Base-by-base conservation (phyloP, 169 alveolate genomes). In the Eimeria sp. region DNA sequence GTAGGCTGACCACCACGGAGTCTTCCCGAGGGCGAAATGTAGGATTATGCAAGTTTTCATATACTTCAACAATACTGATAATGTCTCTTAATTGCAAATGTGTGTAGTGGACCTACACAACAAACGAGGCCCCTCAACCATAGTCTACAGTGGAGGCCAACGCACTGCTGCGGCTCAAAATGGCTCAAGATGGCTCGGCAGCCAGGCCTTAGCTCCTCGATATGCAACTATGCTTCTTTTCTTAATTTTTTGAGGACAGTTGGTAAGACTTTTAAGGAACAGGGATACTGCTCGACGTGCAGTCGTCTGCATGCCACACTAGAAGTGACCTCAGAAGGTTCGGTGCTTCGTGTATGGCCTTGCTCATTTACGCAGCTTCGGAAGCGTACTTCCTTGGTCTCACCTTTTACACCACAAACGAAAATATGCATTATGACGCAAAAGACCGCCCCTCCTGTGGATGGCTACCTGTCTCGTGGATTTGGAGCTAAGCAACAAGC, bases 321-420 rank as follows among this genome's bases (percentile, higher is more conserved):
- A 74, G 83, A 74, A 74, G 83, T 74, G 83, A 74, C 83, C 83
- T 40, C 56, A 74, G 58, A 37, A 74, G 54, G 80, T 33, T 13
- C 16, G 13, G 80, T 9, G 80, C 80, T 71, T 8, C 52, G 80
- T 10, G 30, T 18, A 13, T 40, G 83, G 56, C 33, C 83, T 18
- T 40, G 56, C 58, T 37, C 37, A 30, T 20, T 74, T 40, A 54
- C 16, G 83, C 27, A 40, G 58, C 3, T 40, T 74, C 56, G 83
- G 83, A 74, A 74, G 6, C 23, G 83, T 74, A 13, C 37, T 40
- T 40, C 83, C 13, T 18, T 74, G 18, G 58, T 16, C 83, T 40
- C 54, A 40, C 33, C 20, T 74, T 74, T 23, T 16, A 20, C 11
- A 20, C 33, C 54, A 18, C 56, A 33, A 74, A 18, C 23, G 58